These are phyloP conservation scores for Leishmania mexicana DNA, from an alignment of 208 protist species.

Conservation along the genomic window DNA sequence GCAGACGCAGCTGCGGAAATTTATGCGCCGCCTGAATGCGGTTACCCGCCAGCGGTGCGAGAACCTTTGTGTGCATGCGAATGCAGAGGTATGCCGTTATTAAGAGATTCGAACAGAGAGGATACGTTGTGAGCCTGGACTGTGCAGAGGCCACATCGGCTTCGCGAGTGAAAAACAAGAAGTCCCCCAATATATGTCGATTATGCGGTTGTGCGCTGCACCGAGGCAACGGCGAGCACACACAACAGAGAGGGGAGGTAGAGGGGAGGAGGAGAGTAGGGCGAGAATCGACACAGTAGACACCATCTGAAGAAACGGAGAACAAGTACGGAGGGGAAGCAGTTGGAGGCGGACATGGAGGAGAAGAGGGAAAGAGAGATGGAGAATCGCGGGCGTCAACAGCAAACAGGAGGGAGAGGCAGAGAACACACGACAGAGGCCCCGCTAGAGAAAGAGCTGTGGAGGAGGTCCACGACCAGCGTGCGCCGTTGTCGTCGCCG, in stretches of 20 bases:
- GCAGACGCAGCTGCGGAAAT: slow-evolving; percentile 80
- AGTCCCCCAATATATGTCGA: neutral
- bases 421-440: neutral
- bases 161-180: neutral
- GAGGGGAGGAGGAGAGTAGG: neutral
- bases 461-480: neutral
- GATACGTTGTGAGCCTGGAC: too few species aligned
- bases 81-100: neutral
- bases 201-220: neutral
- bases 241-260: neutral
- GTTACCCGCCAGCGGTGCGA: slow-evolving; percentile 57
- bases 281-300: neutral
- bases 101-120: neutral
- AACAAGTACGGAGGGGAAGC: neutral
- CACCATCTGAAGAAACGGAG: neutral
- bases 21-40: slow-evolving; percentile 64
- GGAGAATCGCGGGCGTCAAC: neutral
- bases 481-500: neutral
- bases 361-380: neutral
- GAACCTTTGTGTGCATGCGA: slow-evolving; percentile 74
- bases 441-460: neutral
- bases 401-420: neutral
- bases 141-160: neutral
- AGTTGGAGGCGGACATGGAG: neutral
- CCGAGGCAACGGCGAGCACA: neutral